A percentile compares a stretch with the other conserved stretches of the same genome.
Evolutionary conservation across 306 rosid species (phyloP).

Genomic region (Quercus alba): DNA sequence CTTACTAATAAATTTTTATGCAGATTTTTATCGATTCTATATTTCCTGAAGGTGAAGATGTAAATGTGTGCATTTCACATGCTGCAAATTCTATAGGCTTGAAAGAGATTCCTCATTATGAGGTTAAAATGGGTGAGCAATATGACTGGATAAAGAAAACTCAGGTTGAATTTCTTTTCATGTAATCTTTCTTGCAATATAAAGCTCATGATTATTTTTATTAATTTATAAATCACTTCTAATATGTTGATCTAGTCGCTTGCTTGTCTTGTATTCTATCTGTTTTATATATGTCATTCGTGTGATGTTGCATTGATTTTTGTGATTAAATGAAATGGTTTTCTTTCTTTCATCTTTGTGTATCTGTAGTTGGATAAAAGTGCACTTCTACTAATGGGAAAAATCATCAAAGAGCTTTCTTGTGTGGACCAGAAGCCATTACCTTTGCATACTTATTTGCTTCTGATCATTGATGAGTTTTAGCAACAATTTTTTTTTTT

Average conservation of each 20-base stretch:
- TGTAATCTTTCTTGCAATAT: neutral
- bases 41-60: constrained; percentile 60
- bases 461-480: no score
- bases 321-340: neutral
- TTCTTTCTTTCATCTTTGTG: neutral
- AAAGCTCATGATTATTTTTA: neutral
- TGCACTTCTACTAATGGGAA: neutral
- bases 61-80: constrained; percentile 52
- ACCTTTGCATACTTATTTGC: neutral
- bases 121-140: constrained; percentile 58
- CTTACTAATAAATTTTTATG: neutral
- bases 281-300: neutral
- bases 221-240: neutral
- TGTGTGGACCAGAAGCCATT: neutral
- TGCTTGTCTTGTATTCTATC: neutral
- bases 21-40: constrained; percentile 70
- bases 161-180: constrained; percentile 48
- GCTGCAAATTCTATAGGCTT: constrained; percentile 83
- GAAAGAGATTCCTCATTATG: constrained; percentile 65
- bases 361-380: neutral
- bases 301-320: neutral
- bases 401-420: neutral
- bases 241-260: neutral
- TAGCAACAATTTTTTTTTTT: neutral
- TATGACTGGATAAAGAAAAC: constrained; percentile 69